A percentile compares a stretch with the other conserved stretches of the same genome.
Conservation (phyloP, 2,329 filamentous ascomycete genomes). For the Knoxdaviesia capensis region DNA sequence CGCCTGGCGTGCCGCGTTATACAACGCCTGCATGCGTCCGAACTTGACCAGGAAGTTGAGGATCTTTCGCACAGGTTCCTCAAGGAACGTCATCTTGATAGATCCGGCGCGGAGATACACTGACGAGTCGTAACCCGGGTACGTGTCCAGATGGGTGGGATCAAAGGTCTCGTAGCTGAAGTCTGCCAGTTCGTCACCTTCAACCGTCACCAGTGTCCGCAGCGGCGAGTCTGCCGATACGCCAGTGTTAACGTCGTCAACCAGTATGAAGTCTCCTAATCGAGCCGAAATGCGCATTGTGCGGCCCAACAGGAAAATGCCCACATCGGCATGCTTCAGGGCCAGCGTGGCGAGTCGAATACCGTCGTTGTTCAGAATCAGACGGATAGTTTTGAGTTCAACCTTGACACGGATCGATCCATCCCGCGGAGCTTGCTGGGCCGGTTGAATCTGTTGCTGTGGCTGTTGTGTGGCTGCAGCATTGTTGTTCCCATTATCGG, state of each 20-base stretch:
- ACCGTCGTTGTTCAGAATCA: slow-evolving; percentile 95
- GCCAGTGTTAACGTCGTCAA: slow-evolving; percentile 87
- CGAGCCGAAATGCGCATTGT: slow-evolving; percentile 76
- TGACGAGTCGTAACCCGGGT: slow-evolving; percentile 88
- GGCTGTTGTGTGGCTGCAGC: slow-evolving; percentile 5
- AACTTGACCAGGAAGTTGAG: slow-evolving; percentile 97
- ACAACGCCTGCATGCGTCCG: slow-evolving; percentile 97
- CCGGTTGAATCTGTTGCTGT: too few relatives aligned
- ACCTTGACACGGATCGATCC: slow-evolving; percentile 88
- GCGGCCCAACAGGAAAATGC: slow-evolving; percentile 68
- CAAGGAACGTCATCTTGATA: slow-evolving; percentile 89
- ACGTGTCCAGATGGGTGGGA: slow-evolving; percentile 42
- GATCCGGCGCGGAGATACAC: slow-evolving; percentile 82
- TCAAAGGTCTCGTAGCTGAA: slow-evolving; percentile 97
- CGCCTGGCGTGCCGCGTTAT: slow-evolving; percentile 88
- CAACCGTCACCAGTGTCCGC: slow-evolving; percentile 77
- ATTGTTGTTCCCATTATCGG: slow-evolving; percentile 25
- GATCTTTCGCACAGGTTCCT: slow-evolving; percentile 95
- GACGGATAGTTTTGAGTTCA: slow-evolving; percentile 76
- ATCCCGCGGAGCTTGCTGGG: not conserved
- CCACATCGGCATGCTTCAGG: slow-evolving; percentile 79
- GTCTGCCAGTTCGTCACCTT: slow-evolving; percentile 87
- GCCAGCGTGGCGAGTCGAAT: slow-evolving; percentile 84
- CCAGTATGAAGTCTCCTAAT: slow-evolving; percentile 68
- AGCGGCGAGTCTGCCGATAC: slow-evolving; percentile 64